Evolutionary conservation across 805 yeast species (phyloP), one percentile per base, ranked within the genome.

Genomic region (Candida rishiriensis): DNA sequence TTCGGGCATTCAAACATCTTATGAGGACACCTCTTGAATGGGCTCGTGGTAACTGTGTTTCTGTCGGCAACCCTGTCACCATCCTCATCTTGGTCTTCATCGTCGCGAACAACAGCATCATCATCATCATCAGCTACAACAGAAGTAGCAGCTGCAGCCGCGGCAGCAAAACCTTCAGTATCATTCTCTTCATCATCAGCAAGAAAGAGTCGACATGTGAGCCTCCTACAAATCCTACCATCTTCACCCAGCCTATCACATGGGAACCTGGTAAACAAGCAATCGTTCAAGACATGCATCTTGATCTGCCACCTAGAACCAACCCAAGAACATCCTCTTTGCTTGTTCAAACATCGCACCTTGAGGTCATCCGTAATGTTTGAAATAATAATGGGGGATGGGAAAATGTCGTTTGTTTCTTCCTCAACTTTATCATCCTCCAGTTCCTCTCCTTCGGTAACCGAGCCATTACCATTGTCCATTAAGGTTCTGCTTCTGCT

Each of bases 271-370:
- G 70, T 70, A 51, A 47, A 68, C 18, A 46, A 59, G 47, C 81
- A 75, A 6, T 65, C 69, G 11, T 56, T 52, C 2, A 54, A 59
- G 3, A 77, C 57, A 60, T 83, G 88, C 36, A 63, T 69, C 40
- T 72, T 71, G 7, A 81, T 54, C 42, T 74, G 72, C 83, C 87
- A 81, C 17, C 87, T 63, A 43, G 76, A 69, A 3, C 83, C 85
- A 5, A 50, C 53, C 78, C 81, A 76, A 1, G 47, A 56, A 56
- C 88, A 83, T 0, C 87, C 88, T 38, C 82, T 56, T 34, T 56
- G 63, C 7, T 50, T 40, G 51, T 78, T 76, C 40, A 80, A 66
- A 55, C 89, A 83, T 39, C 59, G 60, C 2, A 83, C 86, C 38
- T 68, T 63, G 38, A 82, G 66, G 35, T 81, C 86, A 55, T 82